These are phyloP conservation scores for Zizania latifolia DNA, from an alignment of 176 grass and related monocot genomes.

Conservation along the genomic window DNA sequence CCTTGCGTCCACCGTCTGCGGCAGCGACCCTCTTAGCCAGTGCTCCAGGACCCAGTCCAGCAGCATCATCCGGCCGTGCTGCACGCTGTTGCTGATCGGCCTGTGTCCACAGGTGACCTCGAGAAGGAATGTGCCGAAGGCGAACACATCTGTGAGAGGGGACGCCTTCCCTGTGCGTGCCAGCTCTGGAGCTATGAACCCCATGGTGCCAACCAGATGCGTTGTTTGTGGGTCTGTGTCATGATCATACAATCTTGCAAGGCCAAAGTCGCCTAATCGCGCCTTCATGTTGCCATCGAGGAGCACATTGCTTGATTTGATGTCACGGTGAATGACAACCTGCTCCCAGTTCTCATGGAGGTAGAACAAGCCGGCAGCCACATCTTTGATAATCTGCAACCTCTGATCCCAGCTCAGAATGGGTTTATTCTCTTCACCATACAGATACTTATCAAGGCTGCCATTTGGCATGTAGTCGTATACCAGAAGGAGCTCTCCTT, in stretches of 20 bases:
- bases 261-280: constrained; percentile 48
- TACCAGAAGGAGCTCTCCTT: constrained; percentile 55
- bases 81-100: constrained; percentile 12
- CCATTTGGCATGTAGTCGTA: constrained; percentile 57
- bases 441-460: constrained; percentile 51
- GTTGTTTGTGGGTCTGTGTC: constrained; percentile 40
- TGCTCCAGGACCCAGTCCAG: constrained; percentile 31
- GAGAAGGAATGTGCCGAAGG: constrained; percentile 48
- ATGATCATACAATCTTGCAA: constrained; percentile 58
- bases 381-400: constrained; percentile 47
- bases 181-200: constrained; percentile 59
- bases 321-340: constrained; percentile 54
- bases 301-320: constrained; percentile 65
- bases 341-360: constrained; percentile 67
- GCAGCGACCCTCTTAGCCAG: background rate
- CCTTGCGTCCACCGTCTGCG: background rate
- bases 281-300: constrained; percentile 49
- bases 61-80: background rate
- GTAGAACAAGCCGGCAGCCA: constrained; percentile 40
- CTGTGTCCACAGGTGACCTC: constrained; percentile 48
- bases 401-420: constrained; percentile 29
- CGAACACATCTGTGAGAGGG: constrained; percentile 44
- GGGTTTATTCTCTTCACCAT: constrained; percentile 2
- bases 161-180: constrained; percentile 35
- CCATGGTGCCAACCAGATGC: constrained; percentile 49